A percentile compares a stretch with the other conserved stretches of the same genome.
phyloP scores from a whole-genome alignment of 208 protist genomes.

The Leishmania amazonensis region DNA sequence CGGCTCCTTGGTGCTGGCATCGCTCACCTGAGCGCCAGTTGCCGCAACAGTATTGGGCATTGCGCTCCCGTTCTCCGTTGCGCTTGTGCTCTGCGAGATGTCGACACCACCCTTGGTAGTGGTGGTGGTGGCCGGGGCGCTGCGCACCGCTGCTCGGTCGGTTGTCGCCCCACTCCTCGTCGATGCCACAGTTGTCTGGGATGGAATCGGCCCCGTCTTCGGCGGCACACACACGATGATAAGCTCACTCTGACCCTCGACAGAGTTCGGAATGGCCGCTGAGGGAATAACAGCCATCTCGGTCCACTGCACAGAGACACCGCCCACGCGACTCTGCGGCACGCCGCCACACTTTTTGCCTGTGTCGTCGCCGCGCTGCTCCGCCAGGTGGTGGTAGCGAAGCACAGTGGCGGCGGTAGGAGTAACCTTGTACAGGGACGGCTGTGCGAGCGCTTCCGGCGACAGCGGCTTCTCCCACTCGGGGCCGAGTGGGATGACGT shows the following conservation, averaged over 20 bases:
- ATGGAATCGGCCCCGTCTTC: neutral
- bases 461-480: conserved; percentile 17
- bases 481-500: conserved; percentile 37
- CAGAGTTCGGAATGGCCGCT: conserved; percentile 36
- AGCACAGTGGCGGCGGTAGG: conserved; percentile 26
- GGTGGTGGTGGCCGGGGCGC: neutral
- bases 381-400: conserved; percentile 20
- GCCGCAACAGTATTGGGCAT: neutral
- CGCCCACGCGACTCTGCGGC: conserved; percentile 16
- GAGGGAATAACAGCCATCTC: conserved; percentile 39
- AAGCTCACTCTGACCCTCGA: conserved; percentile 35
- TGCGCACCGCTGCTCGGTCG: neutral
- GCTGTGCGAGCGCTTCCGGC: neutral
- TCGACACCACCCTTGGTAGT: neutral
- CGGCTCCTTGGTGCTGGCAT: neutral
- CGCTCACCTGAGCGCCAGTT: neutral
- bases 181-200: neutral
- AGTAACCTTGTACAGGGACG: conserved; percentile 32
- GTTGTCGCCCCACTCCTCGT: neutral
- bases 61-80: neutral
- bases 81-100: neutral
- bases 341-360: neutral
- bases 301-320: conserved; percentile 23
- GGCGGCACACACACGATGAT: conserved; percentile 16
- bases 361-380: neutral